phyloP scores from a whole-genome alignment of 2,329 filamentous ascomycete species.

The Madurella mycetomatis region DNA sequence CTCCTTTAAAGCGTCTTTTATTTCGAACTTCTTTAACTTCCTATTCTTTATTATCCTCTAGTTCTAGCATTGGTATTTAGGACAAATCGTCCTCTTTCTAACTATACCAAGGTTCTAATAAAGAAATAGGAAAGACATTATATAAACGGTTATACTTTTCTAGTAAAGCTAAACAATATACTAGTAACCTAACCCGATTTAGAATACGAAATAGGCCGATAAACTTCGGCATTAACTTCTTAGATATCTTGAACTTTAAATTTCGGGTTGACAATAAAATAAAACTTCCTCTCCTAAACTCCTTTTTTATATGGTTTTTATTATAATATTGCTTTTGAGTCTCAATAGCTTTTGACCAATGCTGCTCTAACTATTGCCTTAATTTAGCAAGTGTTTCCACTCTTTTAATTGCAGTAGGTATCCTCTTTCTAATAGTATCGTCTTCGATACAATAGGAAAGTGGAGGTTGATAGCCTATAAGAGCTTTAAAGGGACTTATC shows the following conservation, averaged over 20 bases:
- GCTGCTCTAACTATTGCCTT: background rate
- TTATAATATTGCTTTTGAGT: background rate
- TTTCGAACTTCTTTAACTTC: background rate
- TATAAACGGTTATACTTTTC: background rate
- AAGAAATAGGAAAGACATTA: background rate
- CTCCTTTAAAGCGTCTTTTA: background rate
- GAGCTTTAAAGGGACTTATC: background rate
- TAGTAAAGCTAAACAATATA: background rate
- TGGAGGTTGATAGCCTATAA: background rate
- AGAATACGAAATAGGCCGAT: slow-evolving; percentile 1
- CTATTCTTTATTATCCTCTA: background rate
- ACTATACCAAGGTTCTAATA: background rate
- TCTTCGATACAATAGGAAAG: background rate
- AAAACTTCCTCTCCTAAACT: background rate
- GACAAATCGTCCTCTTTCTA: background rate
- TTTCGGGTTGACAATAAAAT: background rate
- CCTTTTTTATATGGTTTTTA: background rate
- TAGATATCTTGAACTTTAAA: background rate
- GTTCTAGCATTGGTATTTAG: background rate
- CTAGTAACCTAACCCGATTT: background rate
- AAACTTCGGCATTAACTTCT: background rate
- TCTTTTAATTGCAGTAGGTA: background rate
- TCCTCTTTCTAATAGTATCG: background rate
- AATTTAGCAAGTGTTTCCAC: background rate
- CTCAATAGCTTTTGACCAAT: background rate